Conservation (phyloP, 345 rosid species). For the Eucalyptus rudis region DNA sequence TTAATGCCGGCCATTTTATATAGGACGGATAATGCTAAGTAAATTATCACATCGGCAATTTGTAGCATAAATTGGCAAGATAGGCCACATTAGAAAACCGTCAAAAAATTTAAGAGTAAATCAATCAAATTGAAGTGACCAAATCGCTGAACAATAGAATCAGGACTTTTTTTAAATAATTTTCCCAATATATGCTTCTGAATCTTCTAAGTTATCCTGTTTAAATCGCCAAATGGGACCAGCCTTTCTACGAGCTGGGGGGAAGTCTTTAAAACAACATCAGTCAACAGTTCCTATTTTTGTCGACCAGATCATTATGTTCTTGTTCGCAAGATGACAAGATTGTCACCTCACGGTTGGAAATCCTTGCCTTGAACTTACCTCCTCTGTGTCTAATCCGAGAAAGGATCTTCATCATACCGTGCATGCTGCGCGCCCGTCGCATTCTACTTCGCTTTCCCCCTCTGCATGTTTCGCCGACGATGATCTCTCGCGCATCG, state of each 20-base stretch:
- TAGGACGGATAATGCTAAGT: rapidly evolving
- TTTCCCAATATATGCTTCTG: background rate
- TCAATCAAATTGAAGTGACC: no score
- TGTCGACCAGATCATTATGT: background rate
- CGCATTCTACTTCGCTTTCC: background rate
- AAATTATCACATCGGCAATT: no score
- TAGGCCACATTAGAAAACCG: no score
- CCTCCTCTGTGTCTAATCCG: background rate
- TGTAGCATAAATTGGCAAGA: rapidly evolving
- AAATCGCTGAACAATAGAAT: no score
- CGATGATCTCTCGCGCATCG: background rate
- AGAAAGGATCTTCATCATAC: background rate
- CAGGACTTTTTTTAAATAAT: background rate
- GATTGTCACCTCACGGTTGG: background rate
- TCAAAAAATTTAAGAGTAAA: no score
- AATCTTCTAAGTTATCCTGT: background rate
- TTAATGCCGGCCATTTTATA: rapidly evolving
- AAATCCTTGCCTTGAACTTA: background rate
- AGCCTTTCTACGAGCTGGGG: background rate
- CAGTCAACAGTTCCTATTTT: background rate
- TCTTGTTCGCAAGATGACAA: background rate
- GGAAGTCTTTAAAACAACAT: background rate
- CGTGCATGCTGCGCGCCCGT: background rate
- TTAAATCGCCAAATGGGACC: background rate
- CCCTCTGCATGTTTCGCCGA: background rate